Evolutionary conservation across 2,329 filamentous ascomycete species (phyloP).

Genomic region (Fusarium dlaminii): DNA sequence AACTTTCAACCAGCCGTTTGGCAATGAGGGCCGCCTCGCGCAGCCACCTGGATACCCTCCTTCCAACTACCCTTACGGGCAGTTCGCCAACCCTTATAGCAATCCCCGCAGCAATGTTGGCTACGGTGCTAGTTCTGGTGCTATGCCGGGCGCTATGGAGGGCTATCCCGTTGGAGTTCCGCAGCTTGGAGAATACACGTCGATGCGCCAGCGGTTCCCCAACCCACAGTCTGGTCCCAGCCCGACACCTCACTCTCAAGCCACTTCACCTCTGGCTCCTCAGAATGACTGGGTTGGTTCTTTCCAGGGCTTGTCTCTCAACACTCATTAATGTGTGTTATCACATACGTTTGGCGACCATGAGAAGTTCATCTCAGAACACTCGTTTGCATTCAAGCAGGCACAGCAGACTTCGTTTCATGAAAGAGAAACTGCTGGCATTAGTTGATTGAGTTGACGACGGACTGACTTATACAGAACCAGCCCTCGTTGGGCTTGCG

Average conservation of each 20-base stretch:
- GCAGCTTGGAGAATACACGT: slow-evolving; percentile 56
- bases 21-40: slow-evolving; percentile 53
- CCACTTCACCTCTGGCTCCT: slow-evolving; percentile 53
- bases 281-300: slow-evolving; percentile 69
- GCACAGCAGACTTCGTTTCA: background rate
- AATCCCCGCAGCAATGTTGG: slow-evolving; percentile 45
- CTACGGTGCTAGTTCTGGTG: slow-evolving; percentile 43
- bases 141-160: slow-evolving; percentile 45
- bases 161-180: slow-evolving; percentile 45
- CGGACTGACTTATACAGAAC: slow-evolving; percentile 20
- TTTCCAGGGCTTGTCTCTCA: slow-evolving; percentile 79
- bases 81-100: slow-evolving; percentile 46
- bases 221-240: slow-evolving; percentile 51
- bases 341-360: slow-evolving; percentile 10
- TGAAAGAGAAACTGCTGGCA: slow-evolving; percentile 13
- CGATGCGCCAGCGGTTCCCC: slow-evolving; percentile 59
- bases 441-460: slow-evolving; percentile 9
- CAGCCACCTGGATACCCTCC: slow-evolving; percentile 49
- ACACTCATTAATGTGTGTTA: slow-evolving; percentile 59
- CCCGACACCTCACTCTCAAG: slow-evolving; percentile 49
- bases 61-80: slow-evolving; percentile 49
- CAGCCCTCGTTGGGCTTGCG: slow-evolving; percentile 11
- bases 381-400: slow-evolving; percentile 7
- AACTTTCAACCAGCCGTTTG: slow-evolving; percentile 54
- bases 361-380: slow-evolving; percentile 7